Percentiles rank a stretch among this genome's conserved stretches.
These are phyloP conservation scores for Globisporangium emineosum DNA, from an alignment of 352 stramenopile genomes.

Conservation along the genomic window DNA sequence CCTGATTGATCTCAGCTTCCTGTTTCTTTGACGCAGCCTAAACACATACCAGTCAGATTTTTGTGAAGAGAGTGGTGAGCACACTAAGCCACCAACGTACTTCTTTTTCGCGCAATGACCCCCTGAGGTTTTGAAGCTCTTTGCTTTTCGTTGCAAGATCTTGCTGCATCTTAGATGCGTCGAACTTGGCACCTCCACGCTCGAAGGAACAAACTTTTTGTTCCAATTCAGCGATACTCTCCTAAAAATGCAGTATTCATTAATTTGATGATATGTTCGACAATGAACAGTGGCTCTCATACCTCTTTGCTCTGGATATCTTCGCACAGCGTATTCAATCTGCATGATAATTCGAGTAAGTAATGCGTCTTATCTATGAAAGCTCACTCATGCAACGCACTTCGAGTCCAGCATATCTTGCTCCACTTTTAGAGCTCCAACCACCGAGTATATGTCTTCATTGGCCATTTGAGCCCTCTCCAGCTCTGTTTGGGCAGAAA, in stretches of 20 bases:
- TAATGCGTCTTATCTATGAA: not conserved
- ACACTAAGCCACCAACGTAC: no score
- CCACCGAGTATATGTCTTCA: slow-evolving; percentile 36
- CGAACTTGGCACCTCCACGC: slow-evolving; percentile 6
- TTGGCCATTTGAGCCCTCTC: slow-evolving; percentile 49
- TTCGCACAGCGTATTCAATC: slow-evolving; percentile 25
- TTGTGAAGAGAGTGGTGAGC: no score
- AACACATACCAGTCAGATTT: not conserved
- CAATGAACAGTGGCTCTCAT: not conserved
- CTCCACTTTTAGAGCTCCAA: slow-evolving; percentile 23
- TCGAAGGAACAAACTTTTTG: slow-evolving; percentile 20
- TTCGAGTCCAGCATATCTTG: slow-evolving; percentile 30
- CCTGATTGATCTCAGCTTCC: slow-evolving; percentile 10
- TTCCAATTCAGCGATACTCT: slow-evolving; percentile 28
- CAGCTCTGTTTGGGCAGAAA: slow-evolving; percentile 26
- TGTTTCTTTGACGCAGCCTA: slow-evolving; percentile 6
- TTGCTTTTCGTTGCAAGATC: slow-evolving; percentile 11
- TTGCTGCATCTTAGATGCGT: slow-evolving; percentile 9
- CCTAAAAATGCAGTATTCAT: slow-evolving; percentile 21
- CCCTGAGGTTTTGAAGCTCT: slow-evolving; percentile 4
- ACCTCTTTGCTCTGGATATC: slow-evolving; percentile 32
- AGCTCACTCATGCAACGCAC: slow-evolving; percentile 13
- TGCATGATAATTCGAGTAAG: slow-evolving; percentile 7
- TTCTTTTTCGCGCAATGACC: slow-evolving; percentile 15
- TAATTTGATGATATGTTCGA: slow-evolving; percentile 5